Evolutionary conservation across 2,329 filamentous ascomycete species (phyloP), one percentile per base, ranked within the genome.

Genomic region (Pseudovirgaria hyperparasitica): DNA sequence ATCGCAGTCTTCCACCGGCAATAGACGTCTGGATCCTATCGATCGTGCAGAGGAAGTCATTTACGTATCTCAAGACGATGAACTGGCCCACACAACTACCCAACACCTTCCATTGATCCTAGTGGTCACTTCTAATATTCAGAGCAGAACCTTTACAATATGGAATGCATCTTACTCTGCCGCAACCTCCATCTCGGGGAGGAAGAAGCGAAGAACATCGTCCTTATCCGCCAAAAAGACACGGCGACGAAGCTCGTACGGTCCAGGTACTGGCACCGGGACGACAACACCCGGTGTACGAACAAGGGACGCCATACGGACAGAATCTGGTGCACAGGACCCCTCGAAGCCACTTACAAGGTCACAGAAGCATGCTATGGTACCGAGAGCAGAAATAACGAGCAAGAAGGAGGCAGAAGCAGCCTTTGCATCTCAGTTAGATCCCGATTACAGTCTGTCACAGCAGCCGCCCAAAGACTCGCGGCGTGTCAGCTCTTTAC

Each of bases 401-500:
- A 50, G 23, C 36, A 43, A 14, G 38, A 52, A 55, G 29, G 50
- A 48, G 20, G 58, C 61, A 11, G 62, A 65, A 35, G 56, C 59
- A 28, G 56, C 46, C 6, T 60, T 65, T 41, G 58, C 57, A 8
- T 63, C 59, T 5, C 60, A 62, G 26, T 52, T 65, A 29, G 62
- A 65, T 32, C 62, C 61, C 11, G 60, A 63, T 26, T 63, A 52
- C 26, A 52, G 57, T 21, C 45, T 50, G 29, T 59, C 67, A 17
- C 62, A 66, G 16, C 63, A 67, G 24, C 64, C 67, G 11, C 54
- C 55, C n/a, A 67, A 67, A 36, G 66, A 71, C 22, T 72, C 70
- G n/a, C 73, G 90, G 22, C 72, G 90, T 26, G 79, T 96, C 15
- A 98, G 90, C 58, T 96, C 87, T 10, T 70, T 93, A 56, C 64